phyloP scores from a whole-genome alignment of 2,329 filamentous ascomycete genomes.

The Colletotrichum tropicicola region DNA sequence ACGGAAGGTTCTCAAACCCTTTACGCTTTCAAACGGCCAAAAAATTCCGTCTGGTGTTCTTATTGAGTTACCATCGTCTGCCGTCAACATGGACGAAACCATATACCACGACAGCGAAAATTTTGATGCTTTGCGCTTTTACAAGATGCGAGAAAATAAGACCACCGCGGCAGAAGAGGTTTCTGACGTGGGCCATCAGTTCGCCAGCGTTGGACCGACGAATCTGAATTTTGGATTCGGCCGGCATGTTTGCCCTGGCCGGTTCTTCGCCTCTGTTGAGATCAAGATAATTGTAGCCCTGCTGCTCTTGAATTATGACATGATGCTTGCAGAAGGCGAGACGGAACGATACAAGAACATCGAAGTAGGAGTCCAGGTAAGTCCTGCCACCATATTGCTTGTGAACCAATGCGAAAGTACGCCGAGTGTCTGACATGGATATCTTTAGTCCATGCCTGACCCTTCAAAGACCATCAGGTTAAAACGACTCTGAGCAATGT shows the following conservation, averaged over 20 bases:
- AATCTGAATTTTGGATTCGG: slow-evolving; percentile 47
- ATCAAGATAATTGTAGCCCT: slow-evolving; percentile 53
- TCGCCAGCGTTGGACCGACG: slow-evolving; percentile 46
- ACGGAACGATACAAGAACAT: not conserved
- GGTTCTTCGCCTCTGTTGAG: slow-evolving; percentile 54
- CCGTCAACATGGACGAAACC: slow-evolving; percentile 34
- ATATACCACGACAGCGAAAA: slow-evolving; percentile 1
- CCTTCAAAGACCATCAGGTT: too few species aligned
- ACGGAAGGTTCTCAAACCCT: slow-evolving; percentile 57
- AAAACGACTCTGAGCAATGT: too few species aligned
- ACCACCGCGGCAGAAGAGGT: not conserved
- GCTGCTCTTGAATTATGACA: slow-evolving; percentile 50
- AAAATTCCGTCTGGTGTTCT: slow-evolving; percentile 52
- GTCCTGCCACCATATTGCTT: too few species aligned
- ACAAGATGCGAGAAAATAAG: not conserved
- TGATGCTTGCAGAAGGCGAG: slow-evolving; percentile 40
- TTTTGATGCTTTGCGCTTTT: slow-evolving; percentile 5
- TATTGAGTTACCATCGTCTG: slow-evolving; percentile 49
- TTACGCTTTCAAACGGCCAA: slow-evolving; percentile 63
- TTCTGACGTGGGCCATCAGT: slow-evolving; percentile 44
- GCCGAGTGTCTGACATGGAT: too few species aligned
- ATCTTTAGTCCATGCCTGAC: not conserved
- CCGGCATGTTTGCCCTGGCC: slow-evolving; percentile 49
- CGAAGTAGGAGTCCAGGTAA: not conserved
- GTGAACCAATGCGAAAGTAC: too few species aligned